These are phyloP conservation scores for Aureobasidium vineae DNA, from an alignment of 2,329 filamentous ascomycete species.

Conservation along the genomic window DNA sequence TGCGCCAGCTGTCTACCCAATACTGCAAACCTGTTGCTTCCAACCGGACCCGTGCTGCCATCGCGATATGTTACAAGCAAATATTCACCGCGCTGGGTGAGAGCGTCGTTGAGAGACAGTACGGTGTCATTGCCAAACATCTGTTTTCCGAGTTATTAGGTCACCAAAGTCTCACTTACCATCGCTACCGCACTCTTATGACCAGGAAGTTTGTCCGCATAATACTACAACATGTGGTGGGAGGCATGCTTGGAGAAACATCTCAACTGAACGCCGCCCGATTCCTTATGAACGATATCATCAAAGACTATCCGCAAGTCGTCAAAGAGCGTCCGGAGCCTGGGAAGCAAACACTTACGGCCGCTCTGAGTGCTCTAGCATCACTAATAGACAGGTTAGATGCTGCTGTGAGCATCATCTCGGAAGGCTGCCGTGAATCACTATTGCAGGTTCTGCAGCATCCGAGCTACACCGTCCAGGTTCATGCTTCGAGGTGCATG, in stretches of 20 bases:
- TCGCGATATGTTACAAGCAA: slow-evolving; percentile 83
- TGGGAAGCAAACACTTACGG: slow-evolving; percentile 78
- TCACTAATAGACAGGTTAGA: slow-evolving; percentile 77
- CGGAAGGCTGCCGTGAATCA: slow-evolving; percentile 81
- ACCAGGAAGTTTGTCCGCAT: slow-evolving; percentile 81
- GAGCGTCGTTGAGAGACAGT: slow-evolving; percentile 77
- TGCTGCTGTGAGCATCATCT: slow-evolving; percentile 74
- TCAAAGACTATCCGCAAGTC: slow-evolving; percentile 92
- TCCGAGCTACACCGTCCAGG: slow-evolving; percentile 92
- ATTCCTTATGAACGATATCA: slow-evolving; percentile 76
- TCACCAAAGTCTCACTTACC: slow-evolving; percentile 70
- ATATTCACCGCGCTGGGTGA: slow-evolving; percentile 77
- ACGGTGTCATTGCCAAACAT: slow-evolving; percentile 75
- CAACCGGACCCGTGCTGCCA: slow-evolving; percentile 75
- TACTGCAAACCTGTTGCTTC: slow-evolving; percentile 76
- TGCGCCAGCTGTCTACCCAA: slow-evolving; percentile 74
- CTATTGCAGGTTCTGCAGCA: slow-evolving; percentile 89
- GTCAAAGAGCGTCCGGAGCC: slow-evolving; percentile 85
- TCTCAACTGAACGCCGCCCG: slow-evolving; percentile 82
- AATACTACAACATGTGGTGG: slow-evolving; percentile 79
- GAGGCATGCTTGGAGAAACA: slow-evolving; percentile 80
- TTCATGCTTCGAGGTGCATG: slow-evolving; percentile 81
- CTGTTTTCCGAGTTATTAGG: slow-evolving; percentile 78
- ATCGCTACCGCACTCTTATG: slow-evolving; percentile 82
- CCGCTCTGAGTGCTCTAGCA: slow-evolving; percentile 73